These are phyloP conservation scores for Serendipita sp. DNA, from an alignment of 768 basidiomycete genomes.

Conservation along the genomic window DNA sequence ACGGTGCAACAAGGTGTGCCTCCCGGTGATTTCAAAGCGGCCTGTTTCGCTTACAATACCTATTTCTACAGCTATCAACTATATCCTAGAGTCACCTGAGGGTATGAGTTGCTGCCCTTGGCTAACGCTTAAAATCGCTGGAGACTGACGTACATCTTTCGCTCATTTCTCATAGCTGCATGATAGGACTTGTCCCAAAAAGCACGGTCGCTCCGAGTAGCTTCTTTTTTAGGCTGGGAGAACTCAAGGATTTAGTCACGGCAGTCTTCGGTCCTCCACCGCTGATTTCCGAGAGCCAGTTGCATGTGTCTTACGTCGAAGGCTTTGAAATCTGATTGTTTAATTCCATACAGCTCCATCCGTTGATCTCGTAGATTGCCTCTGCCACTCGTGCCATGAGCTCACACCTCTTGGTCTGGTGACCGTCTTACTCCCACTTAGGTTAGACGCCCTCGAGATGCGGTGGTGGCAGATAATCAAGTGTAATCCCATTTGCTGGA, in stretches of 20 bases:
- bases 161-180: constrained; percentile 5
- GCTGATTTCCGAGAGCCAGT: constrained; percentile 3
- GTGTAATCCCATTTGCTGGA: not conserved
- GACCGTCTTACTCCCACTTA: not conserved
- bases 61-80: constrained; percentile 62
- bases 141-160: constrained; percentile 6
- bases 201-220: not conserved
- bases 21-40: constrained; percentile 5
- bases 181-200: not conserved
- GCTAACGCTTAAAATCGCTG: not conserved
- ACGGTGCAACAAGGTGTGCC: constrained; percentile 75
- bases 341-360: constrained; percentile 1
- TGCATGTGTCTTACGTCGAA: not conserved
- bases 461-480: not conserved
- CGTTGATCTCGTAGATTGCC: not conserved
- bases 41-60: not conserved
- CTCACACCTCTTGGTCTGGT: not conserved
- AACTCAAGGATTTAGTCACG: not conserved
- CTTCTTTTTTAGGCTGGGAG: not conserved
- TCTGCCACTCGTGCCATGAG: not conserved
- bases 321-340: constrained; percentile 2
- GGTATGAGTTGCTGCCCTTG: constrained; percentile 29
- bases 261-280: not conserved
- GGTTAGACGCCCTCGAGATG: not conserved
- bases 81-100: constrained; percentile 85